These are phyloP conservation scores for Hordeum marinum DNA, from an alignment of 176 grass and related monocot genomes.

Conservation along the genomic window DNA sequence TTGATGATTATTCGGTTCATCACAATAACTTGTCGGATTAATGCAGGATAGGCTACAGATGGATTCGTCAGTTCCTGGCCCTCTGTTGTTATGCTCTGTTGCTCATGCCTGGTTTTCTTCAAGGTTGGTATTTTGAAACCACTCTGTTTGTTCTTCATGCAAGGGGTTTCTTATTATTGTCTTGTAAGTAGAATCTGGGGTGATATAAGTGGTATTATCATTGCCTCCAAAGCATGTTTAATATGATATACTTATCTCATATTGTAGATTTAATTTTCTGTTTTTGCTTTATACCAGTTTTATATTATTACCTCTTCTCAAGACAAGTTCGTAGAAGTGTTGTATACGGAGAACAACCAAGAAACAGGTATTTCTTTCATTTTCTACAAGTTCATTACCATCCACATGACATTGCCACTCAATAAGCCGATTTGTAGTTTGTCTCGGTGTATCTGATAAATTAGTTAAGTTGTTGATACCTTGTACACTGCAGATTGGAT, in stretches of 20 bases:
- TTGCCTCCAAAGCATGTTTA: not conserved
- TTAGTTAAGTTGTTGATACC: not conserved
- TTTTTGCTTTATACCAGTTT: constrained; percentile 49
- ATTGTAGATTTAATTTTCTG: not conserved
- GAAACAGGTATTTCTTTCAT: constrained; percentile 56
- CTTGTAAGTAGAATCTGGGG: not conserved
- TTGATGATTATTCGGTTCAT: not conserved
- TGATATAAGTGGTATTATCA: not conserved
- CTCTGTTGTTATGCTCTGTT: constrained; percentile 76
- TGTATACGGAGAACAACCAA: constrained; percentile 85
- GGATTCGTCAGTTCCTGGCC: constrained; percentile 81
- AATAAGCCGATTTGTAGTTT: not conserved
- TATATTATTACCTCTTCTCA: constrained; percentile 97
- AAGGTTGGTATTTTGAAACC: constrained; percentile 46
- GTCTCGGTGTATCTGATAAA: not conserved
- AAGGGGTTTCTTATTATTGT: not conserved
- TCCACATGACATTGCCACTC: not conserved
- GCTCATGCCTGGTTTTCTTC: constrained; percentile 86
- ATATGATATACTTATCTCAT: constrained; percentile 4
- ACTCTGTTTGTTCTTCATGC: constrained; percentile 3
- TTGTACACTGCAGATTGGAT: constrained; percentile 65
- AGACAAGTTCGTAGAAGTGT: constrained; percentile 75
- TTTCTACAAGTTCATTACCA: constrained; percentile 1
- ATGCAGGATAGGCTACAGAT: constrained; percentile 89
- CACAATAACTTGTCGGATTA: constrained; percentile 31